These are phyloP conservation scores for Xylaria flabelliformis DNA, from an alignment of 495 filamentous ascomycete genomes.

Conservation along the genomic window DNA sequence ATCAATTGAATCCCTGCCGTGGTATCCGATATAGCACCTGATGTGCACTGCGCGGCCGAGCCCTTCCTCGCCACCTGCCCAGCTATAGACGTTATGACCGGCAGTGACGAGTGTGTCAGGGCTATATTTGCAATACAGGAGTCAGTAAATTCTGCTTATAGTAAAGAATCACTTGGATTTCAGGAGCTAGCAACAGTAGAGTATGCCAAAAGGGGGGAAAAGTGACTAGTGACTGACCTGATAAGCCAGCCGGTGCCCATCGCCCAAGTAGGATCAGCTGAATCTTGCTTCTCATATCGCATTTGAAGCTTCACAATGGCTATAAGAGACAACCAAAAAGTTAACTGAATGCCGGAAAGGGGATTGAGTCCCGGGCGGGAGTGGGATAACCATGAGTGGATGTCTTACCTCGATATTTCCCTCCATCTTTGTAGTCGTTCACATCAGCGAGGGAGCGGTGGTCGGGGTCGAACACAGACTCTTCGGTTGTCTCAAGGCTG, in stretches of 20 bases:
- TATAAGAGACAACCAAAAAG: slow-evolving; percentile 14
- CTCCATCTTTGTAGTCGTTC: slow-evolving; percentile 39
- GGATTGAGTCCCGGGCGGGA: neutral
- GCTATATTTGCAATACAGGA: neutral
- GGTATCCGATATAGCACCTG: slow-evolving; percentile 51
- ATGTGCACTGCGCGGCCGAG: slow-evolving; percentile 41
- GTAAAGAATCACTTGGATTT: neutral
- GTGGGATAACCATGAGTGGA: neutral
- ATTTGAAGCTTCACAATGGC: slow-evolving; percentile 50
- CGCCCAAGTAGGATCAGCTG: slow-evolving; percentile 30
- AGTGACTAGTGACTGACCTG: neutral
- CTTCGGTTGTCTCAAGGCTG: slow-evolving; percentile 25
- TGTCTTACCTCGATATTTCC: slow-evolving; percentile 46
- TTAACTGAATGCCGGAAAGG: neutral
- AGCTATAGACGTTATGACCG: slow-evolving; percentile 48
- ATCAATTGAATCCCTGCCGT: slow-evolving; percentile 36
- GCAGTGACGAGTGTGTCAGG: slow-evolving; percentile 48
- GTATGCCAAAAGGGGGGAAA: neutral
- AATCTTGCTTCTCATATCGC: slow-evolving; percentile 42
- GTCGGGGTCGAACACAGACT: slow-evolving; percentile 39
- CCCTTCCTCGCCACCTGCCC: slow-evolving; percentile 35
- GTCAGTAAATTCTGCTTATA: neutral
- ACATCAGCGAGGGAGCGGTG: slow-evolving; percentile 37
- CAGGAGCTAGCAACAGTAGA: neutral
- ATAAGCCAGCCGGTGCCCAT: slow-evolving; percentile 52